phyloP scores from a whole-genome alignment of 2,329 filamentous ascomycete genomes.

The Epichloe bromicola region DNA sequence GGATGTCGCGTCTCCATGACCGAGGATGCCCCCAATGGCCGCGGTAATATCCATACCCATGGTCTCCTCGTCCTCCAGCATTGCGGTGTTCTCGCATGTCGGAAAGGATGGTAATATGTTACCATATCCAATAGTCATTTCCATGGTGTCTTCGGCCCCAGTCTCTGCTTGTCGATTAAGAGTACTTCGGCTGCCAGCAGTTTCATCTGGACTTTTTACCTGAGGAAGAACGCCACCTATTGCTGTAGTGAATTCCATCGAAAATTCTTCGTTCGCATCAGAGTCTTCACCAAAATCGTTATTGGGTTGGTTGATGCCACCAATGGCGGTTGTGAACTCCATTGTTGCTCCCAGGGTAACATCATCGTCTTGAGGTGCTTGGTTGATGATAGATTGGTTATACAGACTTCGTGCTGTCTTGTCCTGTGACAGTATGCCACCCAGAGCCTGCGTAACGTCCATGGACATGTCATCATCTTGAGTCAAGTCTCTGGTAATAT shows the following conservation, averaged over 20 bases:
- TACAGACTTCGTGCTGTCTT: slow-evolving; percentile 2
- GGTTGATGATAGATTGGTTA: not conserved
- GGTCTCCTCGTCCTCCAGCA: slow-evolving; percentile 22
- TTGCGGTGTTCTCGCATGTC: slow-evolving; percentile 19
- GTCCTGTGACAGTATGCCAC: slow-evolving; percentile 53
- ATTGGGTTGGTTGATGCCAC: slow-evolving; percentile 43
- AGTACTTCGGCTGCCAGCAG: slow-evolving; percentile 9
- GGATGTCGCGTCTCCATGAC: slow-evolving; percentile 16
- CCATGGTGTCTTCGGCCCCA: slow-evolving; percentile 22
- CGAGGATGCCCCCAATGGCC: slow-evolving; percentile 49
- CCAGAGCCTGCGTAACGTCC: slow-evolving; percentile 80
- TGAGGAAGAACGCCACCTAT: slow-evolving; percentile 40
- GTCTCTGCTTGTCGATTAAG: slow-evolving; percentile 19
- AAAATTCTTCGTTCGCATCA: slow-evolving; percentile 53
- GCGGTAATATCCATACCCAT: slow-evolving; percentile 57
- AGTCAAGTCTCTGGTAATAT: slow-evolving; percentile 19
- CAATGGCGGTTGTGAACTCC: slow-evolving; percentile 73
- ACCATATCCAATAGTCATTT: slow-evolving; percentile 48
- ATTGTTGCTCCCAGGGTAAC: slow-evolving; percentile 37
- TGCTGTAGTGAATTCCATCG: slow-evolving; percentile 64
- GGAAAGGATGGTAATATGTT: slow-evolving; percentile 30
- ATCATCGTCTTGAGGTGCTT: slow-evolving; percentile 17
- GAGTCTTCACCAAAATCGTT: slow-evolving; percentile 22
- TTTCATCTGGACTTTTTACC: slow-evolving; percentile 14
- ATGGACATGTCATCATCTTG: slow-evolving; percentile 69